These are phyloP conservation scores for Immersiporthe knoxdaviesiana DNA, from an alignment of 2,329 filamentous ascomycete genomes.

Conservation along the genomic window DNA sequence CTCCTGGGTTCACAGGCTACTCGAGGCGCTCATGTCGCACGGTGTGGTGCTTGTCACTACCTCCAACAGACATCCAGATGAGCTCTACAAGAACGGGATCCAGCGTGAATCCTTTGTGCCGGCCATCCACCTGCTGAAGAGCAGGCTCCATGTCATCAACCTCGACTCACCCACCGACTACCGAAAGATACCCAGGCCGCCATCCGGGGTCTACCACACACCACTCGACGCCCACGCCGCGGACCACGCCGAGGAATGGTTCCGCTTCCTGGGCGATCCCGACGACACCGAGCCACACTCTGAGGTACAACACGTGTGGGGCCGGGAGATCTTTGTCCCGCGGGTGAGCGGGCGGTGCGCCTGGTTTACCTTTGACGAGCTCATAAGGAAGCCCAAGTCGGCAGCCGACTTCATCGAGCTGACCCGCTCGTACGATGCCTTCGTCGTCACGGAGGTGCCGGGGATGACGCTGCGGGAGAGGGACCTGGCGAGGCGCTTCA, in stretches of 20 bases:
- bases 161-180: slow-evolving; percentile 96
- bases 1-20: slow-evolving; percentile 55
- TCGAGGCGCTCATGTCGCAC: slow-evolving; percentile 92
- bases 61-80: slow-evolving; percentile 93
- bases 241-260: slow-evolving; percentile 91
- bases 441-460: slow-evolving; percentile 88
- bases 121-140: slow-evolving; percentile 89
- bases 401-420: slow-evolving; percentile 96
- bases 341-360: slow-evolving; percentile 85
- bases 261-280: slow-evolving; percentile 87
- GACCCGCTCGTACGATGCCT: slow-evolving; percentile 85
- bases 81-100: slow-evolving; percentile 97
- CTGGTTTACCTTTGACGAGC: slow-evolving; percentile 89
- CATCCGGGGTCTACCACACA: slow-evolving; percentile 91
- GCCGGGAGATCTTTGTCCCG: slow-evolving; percentile 85
- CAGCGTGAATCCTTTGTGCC: slow-evolving; percentile 95
- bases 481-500: slow-evolving; percentile 89
- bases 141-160: slow-evolving; percentile 84
- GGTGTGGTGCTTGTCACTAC: slow-evolving; percentile 97
- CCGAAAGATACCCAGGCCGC: slow-evolving; percentile 91
- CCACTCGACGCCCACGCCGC: slow-evolving; percentile 78
- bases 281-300: slow-evolving; percentile 74
- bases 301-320: slow-evolving; percentile 87
- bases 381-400: slow-evolving; percentile 85
- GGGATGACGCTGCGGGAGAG: slow-evolving; percentile 86